Percentiles rank a stretch among this genome's conserved stretches.
These are phyloP conservation scores for Ganoderma multipileum DNA, from an alignment of 1,284 basidiomycete species.

Conservation along the genomic window DNA sequence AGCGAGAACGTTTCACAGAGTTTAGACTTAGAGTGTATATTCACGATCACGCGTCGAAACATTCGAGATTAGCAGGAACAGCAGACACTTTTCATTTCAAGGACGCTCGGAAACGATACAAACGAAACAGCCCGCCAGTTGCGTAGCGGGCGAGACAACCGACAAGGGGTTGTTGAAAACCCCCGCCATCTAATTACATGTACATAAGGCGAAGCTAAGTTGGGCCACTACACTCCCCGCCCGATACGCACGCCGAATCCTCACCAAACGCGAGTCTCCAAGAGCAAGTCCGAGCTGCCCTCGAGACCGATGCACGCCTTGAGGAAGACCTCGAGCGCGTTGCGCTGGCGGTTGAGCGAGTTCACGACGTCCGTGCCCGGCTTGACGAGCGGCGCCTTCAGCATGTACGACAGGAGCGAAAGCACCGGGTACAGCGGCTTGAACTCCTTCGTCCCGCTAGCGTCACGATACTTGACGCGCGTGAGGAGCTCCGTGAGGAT, in stretches of 20 bases:
- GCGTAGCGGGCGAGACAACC: neutral
- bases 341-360: conserved; percentile 93
- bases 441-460: conserved; percentile 62
- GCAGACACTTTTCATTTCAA: neutral
- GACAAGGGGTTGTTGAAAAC: conserved; percentile 5
- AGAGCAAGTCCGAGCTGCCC: conserved; percentile 80
- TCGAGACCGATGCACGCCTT: conserved; percentile 93
- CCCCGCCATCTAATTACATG: neutral
- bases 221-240: neutral
- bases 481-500: conserved; percentile 96
- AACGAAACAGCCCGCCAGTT: conserved; percentile 2
- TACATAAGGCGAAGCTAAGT: neutral
- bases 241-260: conserved; percentile 26
- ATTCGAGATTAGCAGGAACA: neutral
- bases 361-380: conserved; percentile 96
- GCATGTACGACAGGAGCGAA: conserved; percentile 93
- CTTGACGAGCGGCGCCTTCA: conserved; percentile 98
- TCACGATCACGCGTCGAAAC: neutral
- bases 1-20: no score
- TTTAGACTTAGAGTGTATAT: no score
- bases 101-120: neutral
- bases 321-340: conserved; percentile 92
- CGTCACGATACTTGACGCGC: conserved; percentile 86
- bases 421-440: conserved; percentile 87
- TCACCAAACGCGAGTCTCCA: conserved; percentile 90